Conservation (phyloP, 805 yeast genomes). For the Lachancea thermotolerans region DNA sequence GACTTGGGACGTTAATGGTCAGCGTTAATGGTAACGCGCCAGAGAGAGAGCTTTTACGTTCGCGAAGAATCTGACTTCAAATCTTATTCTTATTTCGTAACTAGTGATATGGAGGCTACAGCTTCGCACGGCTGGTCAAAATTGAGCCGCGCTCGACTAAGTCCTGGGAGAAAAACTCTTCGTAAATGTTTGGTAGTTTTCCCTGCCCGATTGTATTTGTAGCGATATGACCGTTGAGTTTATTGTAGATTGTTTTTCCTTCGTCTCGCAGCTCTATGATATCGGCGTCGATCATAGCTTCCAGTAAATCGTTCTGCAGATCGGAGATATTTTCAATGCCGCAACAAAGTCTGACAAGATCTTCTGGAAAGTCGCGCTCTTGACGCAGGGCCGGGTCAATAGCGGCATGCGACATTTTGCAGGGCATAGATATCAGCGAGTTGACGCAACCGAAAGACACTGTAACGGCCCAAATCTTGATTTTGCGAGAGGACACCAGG, state of each 20-base stretch:
- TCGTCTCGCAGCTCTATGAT: slow-evolving; percentile 35
- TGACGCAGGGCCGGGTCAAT: slow-evolving; percentile 81
- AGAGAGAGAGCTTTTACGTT: no score
- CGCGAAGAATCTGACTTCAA: no score
- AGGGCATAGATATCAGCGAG: slow-evolving; percentile 87
- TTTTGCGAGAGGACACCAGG: slow-evolving; percentile 59
- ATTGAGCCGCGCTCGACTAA: slow-evolving; percentile 1
- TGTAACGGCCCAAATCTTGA: slow-evolving; percentile 72
- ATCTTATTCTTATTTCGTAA: no score
- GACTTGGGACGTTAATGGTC: no score
- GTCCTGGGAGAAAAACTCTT: slow-evolving; percentile 17
- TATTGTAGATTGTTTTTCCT: slow-evolving; percentile 24
- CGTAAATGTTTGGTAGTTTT: slow-evolving; percentile 18
- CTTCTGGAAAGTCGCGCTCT: slow-evolving; percentile 89
- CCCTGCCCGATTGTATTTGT: slow-evolving; percentile 17
- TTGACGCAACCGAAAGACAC: slow-evolving; percentile 94
- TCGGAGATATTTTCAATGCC: slow-evolving; percentile 85
- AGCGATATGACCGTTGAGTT: slow-evolving; percentile 16
- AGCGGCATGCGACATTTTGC: slow-evolving; percentile 96
- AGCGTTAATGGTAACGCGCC: no score
- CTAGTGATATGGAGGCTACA: neutral
- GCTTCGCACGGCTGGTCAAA: slow-evolving; percentile 3
- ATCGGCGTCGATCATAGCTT: slow-evolving; percentile 63
- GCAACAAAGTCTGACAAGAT: slow-evolving; percentile 79
- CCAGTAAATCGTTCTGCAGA: slow-evolving; percentile 69